Conservation (phyloP, 2,329 filamentous ascomycete species). For the Tolypocladium capitatum region DNA sequence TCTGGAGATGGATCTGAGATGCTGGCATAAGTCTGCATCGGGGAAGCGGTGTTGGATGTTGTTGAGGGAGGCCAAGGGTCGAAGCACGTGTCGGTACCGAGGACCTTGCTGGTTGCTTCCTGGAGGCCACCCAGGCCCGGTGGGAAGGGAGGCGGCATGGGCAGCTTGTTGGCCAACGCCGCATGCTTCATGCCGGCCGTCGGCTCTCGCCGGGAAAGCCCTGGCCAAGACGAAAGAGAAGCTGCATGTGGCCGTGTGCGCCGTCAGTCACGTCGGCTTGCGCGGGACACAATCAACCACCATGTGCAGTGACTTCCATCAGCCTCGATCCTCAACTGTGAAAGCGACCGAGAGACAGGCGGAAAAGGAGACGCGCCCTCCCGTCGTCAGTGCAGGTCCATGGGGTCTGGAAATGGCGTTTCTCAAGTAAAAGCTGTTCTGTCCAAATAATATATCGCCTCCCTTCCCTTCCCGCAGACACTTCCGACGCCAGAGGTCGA, state of each 20-base stretch:
- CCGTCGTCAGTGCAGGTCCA: not conserved
- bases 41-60: not conserved
- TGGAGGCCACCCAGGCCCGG: too few species aligned
- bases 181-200: not conserved
- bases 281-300: not conserved
- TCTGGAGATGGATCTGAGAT: not conserved
- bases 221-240: not conserved
- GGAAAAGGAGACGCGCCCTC: too few species aligned
- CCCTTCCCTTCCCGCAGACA: not conserved
- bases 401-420: not conserved
- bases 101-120: not conserved
- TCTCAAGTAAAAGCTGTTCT: not conserved
- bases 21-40: slow-evolving; percentile 2
- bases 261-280: not conserved
- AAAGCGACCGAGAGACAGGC: not conserved
- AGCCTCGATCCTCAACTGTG: not conserved
- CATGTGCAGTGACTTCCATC: not conserved
- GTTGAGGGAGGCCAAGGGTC: not conserved
- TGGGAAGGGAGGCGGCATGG: not conserved
- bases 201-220: not conserved
- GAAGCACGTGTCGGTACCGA: not conserved
- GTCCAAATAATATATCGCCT: not conserved
- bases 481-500: too few species aligned
- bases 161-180: not conserved
- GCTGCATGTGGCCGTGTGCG: not conserved